A percentile compares a stretch with the other conserved stretches of the same genome.
phyloP scores from a whole-genome alignment of 208 protist genomes.

The Trypanosoma vivax region DNA sequence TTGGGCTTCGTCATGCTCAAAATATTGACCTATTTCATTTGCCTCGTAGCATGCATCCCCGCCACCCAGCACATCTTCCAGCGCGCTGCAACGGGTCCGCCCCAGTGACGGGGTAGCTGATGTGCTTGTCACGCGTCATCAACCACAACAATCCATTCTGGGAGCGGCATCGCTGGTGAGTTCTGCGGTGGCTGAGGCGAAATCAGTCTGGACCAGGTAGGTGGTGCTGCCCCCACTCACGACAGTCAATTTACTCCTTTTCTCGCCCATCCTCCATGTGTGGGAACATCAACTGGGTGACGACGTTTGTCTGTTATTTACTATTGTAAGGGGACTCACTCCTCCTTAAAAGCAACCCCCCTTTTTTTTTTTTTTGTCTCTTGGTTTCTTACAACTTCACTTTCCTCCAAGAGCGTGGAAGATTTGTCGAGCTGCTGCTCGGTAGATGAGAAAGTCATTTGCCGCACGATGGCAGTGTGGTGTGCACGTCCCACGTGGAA shows the following conservation, averaged over 20 bases:
- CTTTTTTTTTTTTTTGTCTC: slow-evolving; percentile 13
- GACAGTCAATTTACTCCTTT: too few species aligned
- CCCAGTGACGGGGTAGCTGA: slow-evolving; percentile 66
- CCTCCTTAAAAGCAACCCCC: too few species aligned
- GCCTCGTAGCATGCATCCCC: slow-evolving; percentile 64
- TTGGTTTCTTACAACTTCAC: not conserved
- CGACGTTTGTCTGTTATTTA: too few species aligned
- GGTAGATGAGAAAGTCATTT: slow-evolving; percentile 37
- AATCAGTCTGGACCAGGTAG: too few species aligned
- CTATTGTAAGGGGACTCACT: too few species aligned
- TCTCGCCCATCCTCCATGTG: too few species aligned
- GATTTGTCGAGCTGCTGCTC: too few species aligned
- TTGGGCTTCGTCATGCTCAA: slow-evolving; percentile 75
- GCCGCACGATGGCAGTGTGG: slow-evolving; percentile 55
- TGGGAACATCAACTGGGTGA: too few species aligned
- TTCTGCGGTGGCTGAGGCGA: too few species aligned
- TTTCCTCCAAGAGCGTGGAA: not conserved
- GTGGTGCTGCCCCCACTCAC: too few species aligned
- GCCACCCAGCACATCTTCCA: slow-evolving; percentile 54
- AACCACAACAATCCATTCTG: too few species aligned
- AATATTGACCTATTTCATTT: slow-evolving; percentile 40
- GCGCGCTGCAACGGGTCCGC: slow-evolving; percentile 58
- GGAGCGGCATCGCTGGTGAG: too few species aligned
- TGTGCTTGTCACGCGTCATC: slow-evolving; percentile 10
- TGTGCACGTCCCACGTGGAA: slow-evolving; percentile 56